Percentiles rank a stretch among this genome's conserved stretches.
Conservation (phyloP, 1,284 basidiomycete genomes). For the Trametes polyzona region DNA sequence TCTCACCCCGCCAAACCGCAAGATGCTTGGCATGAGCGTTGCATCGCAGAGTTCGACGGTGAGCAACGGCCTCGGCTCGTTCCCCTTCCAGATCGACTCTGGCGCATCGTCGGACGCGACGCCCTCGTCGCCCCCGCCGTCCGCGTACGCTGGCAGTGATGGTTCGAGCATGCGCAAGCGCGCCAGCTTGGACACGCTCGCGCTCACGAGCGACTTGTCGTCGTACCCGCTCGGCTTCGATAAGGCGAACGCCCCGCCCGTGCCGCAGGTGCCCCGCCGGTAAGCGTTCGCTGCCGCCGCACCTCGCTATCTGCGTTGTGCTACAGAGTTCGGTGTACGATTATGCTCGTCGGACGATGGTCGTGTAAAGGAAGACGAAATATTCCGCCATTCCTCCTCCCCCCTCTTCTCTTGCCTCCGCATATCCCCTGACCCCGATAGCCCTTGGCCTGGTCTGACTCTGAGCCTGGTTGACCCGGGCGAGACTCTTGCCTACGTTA, state of each 20-base stretch:
- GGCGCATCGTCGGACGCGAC: conserved; percentile 21
- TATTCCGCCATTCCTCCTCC: conserved; percentile 10
- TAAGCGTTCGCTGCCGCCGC: conserved; percentile 14
- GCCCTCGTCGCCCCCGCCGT: conserved; percentile 25
- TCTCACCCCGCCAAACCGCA: conserved; percentile 47
- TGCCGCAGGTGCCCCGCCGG: conserved; percentile 27
- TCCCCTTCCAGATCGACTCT: conserved; percentile 82
- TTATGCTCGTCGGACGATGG: conserved; percentile 18
- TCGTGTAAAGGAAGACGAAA: conserved; percentile 25
- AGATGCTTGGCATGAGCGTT: conserved; percentile 66
- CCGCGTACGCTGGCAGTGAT: conserved; percentile 28
- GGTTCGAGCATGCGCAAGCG: conserved; percentile 51
- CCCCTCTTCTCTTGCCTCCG: conserved; percentile 1
- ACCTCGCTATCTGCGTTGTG: conserved; percentile 5
- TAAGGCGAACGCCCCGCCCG: conserved; percentile 24
- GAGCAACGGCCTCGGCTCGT: conserved; percentile 74
- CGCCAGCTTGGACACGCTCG: conserved; percentile 81
- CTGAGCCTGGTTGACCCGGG: conserved; percentile 32
- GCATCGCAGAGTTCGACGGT: conserved; percentile 73
- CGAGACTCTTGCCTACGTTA: conserved; percentile 25
- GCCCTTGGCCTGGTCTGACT: conserved; percentile 27
- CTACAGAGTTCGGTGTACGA: conserved; percentile 26
- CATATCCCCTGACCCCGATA: too few relatives aligned
- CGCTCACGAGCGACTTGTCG: conserved; percentile 76
- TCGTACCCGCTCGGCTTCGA: conserved; percentile 78